These are phyloP conservation scores for Dovyalis caffra DNA, from an alignment of 345 rosid genomes.

Conservation along the genomic window DNA sequence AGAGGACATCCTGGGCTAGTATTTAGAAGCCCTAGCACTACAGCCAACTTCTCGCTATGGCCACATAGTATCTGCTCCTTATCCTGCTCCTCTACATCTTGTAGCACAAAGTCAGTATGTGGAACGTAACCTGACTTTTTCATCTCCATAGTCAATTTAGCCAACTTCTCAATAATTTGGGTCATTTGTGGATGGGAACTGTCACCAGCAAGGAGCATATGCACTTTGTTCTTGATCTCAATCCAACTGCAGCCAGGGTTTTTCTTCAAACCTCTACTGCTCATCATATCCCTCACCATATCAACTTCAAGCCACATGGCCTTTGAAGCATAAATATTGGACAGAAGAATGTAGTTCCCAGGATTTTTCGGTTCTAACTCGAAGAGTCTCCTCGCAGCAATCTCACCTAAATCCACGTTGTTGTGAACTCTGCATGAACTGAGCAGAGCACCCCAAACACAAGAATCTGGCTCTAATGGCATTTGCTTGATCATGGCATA, in stretches of 20 bases:
- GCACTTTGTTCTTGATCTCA: constrained; percentile 56
- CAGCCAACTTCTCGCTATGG: constrained; percentile 73
- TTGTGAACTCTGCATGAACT: constrained; percentile 75
- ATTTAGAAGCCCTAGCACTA: constrained; percentile 58
- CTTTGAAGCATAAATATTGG: constrained; percentile 68
- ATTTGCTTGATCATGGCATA: constrained; percentile 53
- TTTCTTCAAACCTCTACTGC: constrained; percentile 47
- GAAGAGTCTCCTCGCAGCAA: constrained; percentile 50
- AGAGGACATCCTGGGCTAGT: constrained; percentile 51
- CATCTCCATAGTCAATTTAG: constrained; percentile 49
- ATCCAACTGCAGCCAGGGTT: constrained; percentile 85
- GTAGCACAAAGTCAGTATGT: constrained; percentile 48
- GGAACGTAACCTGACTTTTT: constrained; percentile 50
- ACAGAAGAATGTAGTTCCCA: constrained; percentile 58
- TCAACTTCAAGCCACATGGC: constrained; percentile 60
- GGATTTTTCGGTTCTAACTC: constrained; percentile 57
- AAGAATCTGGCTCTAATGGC: constrained; percentile 59
- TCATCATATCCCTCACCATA: constrained; percentile 52
- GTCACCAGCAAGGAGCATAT: constrained; percentile 61
- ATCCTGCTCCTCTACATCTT: constrained; percentile 61
- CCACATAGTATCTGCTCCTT: constrained; percentile 69
- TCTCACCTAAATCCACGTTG: constrained; percentile 58
- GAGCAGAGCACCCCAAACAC: constrained; percentile 84
- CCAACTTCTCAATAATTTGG: constrained; percentile 44
- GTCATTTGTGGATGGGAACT: constrained; percentile 53